Base-by-base conservation (phyloP, 805 yeast species). In the Zygosaccharomyces kombuchaensis region DNA sequence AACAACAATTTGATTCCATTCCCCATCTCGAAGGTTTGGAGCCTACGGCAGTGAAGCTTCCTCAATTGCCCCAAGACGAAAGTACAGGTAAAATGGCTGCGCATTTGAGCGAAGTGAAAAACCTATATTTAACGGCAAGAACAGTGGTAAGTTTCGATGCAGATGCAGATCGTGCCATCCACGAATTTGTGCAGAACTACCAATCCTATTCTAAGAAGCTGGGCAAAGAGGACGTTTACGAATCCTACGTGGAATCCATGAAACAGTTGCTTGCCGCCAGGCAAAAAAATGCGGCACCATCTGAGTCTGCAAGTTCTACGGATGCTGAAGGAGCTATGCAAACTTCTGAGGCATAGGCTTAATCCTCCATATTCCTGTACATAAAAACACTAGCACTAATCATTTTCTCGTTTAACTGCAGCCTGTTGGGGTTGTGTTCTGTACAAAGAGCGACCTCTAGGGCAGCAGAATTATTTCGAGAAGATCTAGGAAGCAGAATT, bases 91-190 rank as follows among this genome's bases (percentile, higher is more conserved):
- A 50, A 37, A 36, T 47, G 17, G 44, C 46, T 4, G 44, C 53
- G 6, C 50, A 46, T 26, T 25, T 52, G 19, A 30, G 45, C 30
- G 47, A 53, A 17, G 23, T 57, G 40, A 53, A 57, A 45, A 40
- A 40, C 35, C 34, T 45, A 9, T 66, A 66, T 37, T 30, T 66
- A 36, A 45, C 54, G 8, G 45, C 54, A 1, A 57, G 53, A 43
- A 58, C 59, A 2, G 43, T 54, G 17, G 32, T 36, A 34, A 53
- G 56, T 14, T 59, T 51, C 38, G 50, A 51, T 26, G 39, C 46
- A 3, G 38, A 26, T 2, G 31, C 38, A 9, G 48, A 47, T 25
- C 40, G 49, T 31, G 44, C 39, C 21, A 44, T 57, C 4, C 29
- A 17, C 14, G 39, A 34, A 2, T 58, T 58, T 40, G 45, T 52